Percentiles rank a stretch among this genome's conserved stretches.
Evolutionary conservation across 2,329 filamentous ascomycete genomes (phyloP).

Genomic region (Gaeumannomyces sp.): DNA sequence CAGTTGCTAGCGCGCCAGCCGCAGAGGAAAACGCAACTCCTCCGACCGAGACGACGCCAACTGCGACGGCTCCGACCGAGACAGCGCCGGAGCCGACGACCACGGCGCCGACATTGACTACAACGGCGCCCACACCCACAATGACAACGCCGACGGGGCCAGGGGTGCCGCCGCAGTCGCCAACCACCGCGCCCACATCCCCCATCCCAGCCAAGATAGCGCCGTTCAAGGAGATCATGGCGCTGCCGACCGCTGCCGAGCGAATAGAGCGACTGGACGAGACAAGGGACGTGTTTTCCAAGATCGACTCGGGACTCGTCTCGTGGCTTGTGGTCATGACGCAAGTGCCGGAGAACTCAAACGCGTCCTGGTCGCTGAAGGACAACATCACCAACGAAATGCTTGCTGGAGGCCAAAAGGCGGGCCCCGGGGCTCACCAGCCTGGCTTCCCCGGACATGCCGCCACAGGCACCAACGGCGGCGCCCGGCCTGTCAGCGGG

Average conservation of each 20-base stretch:
- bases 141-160: background rate
- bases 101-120: constrained; percentile 2
- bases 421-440: constrained; percentile 11
- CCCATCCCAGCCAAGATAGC: constrained; percentile 33
- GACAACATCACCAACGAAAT: constrained; percentile 12
- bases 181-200: background rate
- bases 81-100: background rate
- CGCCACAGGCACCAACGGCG: constrained; percentile 24
- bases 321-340: constrained; percentile 47
- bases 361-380: constrained; percentile 27
- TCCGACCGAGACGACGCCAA: background rate
- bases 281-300: constrained; percentile 63
- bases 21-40: background rate
- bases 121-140: constrained; percentile 16
- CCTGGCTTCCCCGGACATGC: constrained; percentile 10
- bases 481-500: constrained; percentile 28
- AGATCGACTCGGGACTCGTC: constrained; percentile 67
- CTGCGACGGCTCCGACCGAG: background rate
- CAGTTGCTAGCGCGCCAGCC: background rate
- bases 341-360: constrained; percentile 40
- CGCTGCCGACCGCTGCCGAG: constrained; percentile 57
- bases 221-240: constrained; percentile 72
- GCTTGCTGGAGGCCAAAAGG: constrained; percentile 2
- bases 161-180: constrained; percentile 10
- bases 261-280: constrained; percentile 69